Evolutionary conservation across 1,284 basidiomycete species (phyloP).

Genomic region (Dichomitus squalens): DNA sequence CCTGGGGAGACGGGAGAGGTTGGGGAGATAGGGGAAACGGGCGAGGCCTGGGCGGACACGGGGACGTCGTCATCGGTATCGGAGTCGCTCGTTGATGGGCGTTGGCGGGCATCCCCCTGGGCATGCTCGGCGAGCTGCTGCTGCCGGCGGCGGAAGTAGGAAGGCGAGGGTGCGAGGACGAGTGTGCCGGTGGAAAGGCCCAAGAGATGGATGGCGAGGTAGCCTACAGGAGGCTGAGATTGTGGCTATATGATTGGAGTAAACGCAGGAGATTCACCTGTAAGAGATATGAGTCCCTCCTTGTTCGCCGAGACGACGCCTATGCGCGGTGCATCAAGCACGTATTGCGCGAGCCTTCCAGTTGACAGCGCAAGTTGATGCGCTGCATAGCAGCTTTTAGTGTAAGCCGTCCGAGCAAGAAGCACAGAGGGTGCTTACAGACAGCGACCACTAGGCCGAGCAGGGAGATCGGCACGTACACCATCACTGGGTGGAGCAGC

Average conservation of each 20-base stretch:
- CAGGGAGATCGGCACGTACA: conserved; percentile 57
- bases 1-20: not conserved
- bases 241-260: not conserved
- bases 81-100: conserved; percentile 26
- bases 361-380: conserved; percentile 70
- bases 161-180: conserved; percentile 77
- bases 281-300: conserved; percentile 84
- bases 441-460: conserved; percentile 67
- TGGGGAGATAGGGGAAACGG: not conserved
- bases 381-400: conserved; percentile 40
- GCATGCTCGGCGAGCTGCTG: conserved; percentile 16
- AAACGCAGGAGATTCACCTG: conserved; percentile 47
- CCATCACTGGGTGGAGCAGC: conserved; percentile 66
- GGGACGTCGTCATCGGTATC: conserved; percentile 22
- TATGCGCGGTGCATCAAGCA: conserved; percentile 64
- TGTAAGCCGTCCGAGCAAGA: not conserved
- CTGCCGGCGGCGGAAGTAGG: conserved; percentile 56
- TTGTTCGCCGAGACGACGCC: conserved; percentile 84
- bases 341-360: conserved; percentile 61
- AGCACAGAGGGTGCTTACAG: not conserved
- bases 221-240: conserved; percentile 55
- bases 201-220: conserved; percentile 87
- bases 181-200: conserved; percentile 85
- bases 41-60: too few species aligned
- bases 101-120: conserved; percentile 5